phyloP scores from a whole-genome alignment of 108 stramenopile genomes.

The Bacterosira constricta region DNA sequence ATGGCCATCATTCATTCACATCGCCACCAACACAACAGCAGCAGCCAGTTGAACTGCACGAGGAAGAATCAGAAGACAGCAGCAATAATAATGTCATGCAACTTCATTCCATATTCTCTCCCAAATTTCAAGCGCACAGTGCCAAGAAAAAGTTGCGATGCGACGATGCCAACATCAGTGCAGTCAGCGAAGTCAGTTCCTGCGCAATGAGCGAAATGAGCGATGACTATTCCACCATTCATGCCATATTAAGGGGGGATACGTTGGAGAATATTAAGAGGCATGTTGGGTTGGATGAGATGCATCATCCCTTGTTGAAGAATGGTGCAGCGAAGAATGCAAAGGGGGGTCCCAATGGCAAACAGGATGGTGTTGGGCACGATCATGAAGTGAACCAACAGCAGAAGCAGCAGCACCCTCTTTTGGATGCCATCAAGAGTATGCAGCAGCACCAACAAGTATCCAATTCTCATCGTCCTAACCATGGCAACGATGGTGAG shows the following conservation, averaged over 20 bases:
- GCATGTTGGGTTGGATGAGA: background rate
- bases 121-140: background rate
- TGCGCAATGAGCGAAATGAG: conserved; percentile 14
- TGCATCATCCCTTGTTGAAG: conserved; percentile 1
- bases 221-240: conserved; percentile 13
- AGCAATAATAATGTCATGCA: background rate
- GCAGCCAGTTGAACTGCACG: too few relatives aligned
- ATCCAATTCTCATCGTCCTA: background rate
- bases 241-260: conserved; percentile 5
- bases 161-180: conserved; percentile 6
- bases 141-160: background rate
- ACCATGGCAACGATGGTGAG: too few relatives aligned
- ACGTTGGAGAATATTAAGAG: conserved; percentile 8
- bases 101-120: conserved; percentile 5
- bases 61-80: too few relatives aligned
- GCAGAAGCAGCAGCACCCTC: background rate
- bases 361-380: background rate
- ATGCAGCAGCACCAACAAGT: background rate
- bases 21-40: background rate
- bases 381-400: background rate
- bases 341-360: background rate
- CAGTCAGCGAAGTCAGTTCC: conserved; percentile 4
- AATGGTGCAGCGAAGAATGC: background rate
- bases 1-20: background rate
- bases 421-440: background rate